Evolutionary conservation across 768 basidiomycete species (phyloP).

Genomic region (Sporobolomyces roseus): DNA sequence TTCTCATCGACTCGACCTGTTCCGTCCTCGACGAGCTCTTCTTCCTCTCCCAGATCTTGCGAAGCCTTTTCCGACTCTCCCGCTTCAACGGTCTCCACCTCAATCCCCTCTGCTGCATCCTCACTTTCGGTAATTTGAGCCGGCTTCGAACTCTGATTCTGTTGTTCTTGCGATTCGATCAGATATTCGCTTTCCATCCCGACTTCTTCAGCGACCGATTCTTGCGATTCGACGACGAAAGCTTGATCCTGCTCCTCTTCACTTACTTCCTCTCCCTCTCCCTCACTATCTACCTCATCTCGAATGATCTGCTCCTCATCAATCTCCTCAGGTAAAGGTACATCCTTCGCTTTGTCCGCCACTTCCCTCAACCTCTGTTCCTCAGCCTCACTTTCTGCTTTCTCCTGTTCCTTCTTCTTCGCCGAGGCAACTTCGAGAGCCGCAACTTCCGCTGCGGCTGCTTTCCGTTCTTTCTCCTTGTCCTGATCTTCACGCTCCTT

Average conservation of each 20-base stretch:
- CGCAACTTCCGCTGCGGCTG: not conserved
- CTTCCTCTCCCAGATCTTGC: not conserved
- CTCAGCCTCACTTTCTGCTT: not conserved
- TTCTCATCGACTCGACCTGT: too few species aligned
- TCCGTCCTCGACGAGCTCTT: too few species aligned
- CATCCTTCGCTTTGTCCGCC: slow-evolving; percentile 14
- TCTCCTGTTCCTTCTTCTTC: not conserved
- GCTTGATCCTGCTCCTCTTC: not conserved
- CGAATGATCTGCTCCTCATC: too few species aligned
- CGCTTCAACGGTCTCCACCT: too few species aligned
- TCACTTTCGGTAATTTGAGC: too few species aligned
- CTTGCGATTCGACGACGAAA: slow-evolving; percentile 5
- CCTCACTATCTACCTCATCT: not conserved
- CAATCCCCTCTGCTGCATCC: too few species aligned
- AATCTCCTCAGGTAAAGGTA: not conserved
- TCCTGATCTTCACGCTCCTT: not conserved
- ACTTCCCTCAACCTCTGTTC: slow-evolving; percentile 3
- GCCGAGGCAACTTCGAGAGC: slow-evolving; percentile 4
- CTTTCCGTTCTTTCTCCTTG: slow-evolving; percentile 1
- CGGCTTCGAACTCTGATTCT: too few species aligned
- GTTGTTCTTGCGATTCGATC: slow-evolving; percentile 21
- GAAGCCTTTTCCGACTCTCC: not conserved
- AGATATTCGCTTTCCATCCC: slow-evolving; percentile 29
- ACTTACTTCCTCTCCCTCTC: not conserved
- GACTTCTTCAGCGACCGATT: not conserved